These are phyloP conservation scores for Skeletonema costatum DNA, from an alignment of 108 stramenopile genomes.

Conservation along the genomic window DNA sequence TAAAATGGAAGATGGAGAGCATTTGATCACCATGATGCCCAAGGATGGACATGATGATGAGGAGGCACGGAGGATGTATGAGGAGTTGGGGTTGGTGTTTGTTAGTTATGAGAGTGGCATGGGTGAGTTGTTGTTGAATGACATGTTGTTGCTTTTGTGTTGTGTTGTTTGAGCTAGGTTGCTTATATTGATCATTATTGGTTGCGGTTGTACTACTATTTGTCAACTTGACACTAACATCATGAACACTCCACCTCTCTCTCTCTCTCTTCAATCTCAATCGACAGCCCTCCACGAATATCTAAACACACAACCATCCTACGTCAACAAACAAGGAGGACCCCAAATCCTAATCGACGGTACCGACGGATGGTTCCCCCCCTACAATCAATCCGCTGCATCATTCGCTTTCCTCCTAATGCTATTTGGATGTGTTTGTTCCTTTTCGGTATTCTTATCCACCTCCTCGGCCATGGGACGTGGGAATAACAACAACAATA, in stretches of 20 bases:
- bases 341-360: conserved; percentile 47
- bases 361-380: conserved; percentile 13
- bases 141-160: not conserved
- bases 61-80: conserved; percentile 8
- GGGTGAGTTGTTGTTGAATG: conserved; percentile 10
- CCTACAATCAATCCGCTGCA: conserved; percentile 9
- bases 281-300: conserved; percentile 18
- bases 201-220: not conserved
- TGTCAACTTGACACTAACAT: not conserved
- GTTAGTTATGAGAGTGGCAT: conserved; percentile 36
- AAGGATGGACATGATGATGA: conserved; percentile 2
- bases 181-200: too few species aligned
- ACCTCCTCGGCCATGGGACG: not conserved
- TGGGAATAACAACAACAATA: not conserved
- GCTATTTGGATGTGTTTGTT: conserved; percentile 47
- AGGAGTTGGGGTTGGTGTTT: conserved; percentile 41
- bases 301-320: conserved; percentile 10
- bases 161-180: not conserved
- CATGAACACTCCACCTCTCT: not conserved
- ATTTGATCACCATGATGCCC: conserved; percentile 41
- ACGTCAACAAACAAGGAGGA: conserved; percentile 9
- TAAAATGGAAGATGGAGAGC: conserved; percentile 9
- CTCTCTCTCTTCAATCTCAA: not conserved
- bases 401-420: conserved; percentile 34
- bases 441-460: conserved; percentile 30